Percentiles rank a stretch among this genome's conserved stretches.
phyloP scores from a whole-genome alignment of 1,284 basidiomycete species.

The Boletus subluridellus region DNA sequence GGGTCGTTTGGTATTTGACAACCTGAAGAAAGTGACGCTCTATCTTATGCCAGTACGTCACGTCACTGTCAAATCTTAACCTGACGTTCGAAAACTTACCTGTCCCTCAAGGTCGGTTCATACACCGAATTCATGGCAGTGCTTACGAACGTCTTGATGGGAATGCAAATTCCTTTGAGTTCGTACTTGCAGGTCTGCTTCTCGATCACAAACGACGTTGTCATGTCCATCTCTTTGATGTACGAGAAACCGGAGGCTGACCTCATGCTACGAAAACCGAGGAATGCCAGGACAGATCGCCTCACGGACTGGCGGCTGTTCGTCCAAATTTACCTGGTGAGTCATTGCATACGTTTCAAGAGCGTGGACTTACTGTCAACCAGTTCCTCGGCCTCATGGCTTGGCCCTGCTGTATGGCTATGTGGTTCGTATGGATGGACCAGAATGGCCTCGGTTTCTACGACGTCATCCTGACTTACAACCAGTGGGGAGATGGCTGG shows the following conservation, averaged over 20 bases:
- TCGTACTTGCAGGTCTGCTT: conserved; percentile 45
- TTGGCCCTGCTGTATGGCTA: conserved; percentile 44
- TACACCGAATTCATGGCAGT: conserved; percentile 40
- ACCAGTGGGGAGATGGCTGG: conserved; percentile 37
- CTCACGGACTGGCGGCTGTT: conserved; percentile 40
- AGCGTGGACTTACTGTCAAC: background rate
- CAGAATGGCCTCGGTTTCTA: conserved; percentile 38
- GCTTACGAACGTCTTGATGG: conserved; percentile 36
- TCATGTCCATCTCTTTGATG: conserved; percentile 40
- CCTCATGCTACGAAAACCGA: conserved; percentile 58
- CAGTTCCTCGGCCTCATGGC: conserved; percentile 47
- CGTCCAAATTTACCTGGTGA: conserved; percentile 33
- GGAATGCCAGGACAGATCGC: conserved; percentile 56
- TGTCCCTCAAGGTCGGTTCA: conserved; percentile 29
- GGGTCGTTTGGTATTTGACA: conserved; percentile 59
- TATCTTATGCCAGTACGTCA: conserved; percentile 41
- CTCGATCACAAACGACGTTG: conserved; percentile 40
- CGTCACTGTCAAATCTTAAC: conserved; percentile 27
- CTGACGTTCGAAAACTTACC: background rate
- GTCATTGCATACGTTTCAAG: conserved; percentile 6
- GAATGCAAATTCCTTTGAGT: conserved; percentile 42
- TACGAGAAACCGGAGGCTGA: conserved; percentile 41
- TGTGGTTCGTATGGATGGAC: conserved; percentile 41
- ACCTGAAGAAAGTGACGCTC: conserved; percentile 47
- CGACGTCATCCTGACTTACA: conserved; percentile 41